Evolutionary conservation across 1,139 yeast genomes (phyloP), one percentile per base, ranked within the genome.

Genomic region (Candida tunisiensis): DNA sequence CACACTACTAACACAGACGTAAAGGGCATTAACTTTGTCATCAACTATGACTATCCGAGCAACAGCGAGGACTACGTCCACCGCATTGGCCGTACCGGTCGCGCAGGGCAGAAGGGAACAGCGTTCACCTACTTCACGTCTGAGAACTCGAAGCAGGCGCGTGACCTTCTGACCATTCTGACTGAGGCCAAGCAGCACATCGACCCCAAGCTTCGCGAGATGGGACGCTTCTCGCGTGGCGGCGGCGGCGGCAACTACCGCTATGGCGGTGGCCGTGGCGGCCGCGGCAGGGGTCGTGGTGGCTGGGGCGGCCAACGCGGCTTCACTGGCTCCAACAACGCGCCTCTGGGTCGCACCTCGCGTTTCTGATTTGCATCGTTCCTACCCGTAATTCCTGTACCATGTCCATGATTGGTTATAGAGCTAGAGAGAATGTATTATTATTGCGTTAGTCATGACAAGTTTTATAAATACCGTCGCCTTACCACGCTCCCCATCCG

Each of bases 41-140:
- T 88, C 51, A 88, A 88, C 72, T 83, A 68, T 50, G 98, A 88
- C 56, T 85, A 85, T 83, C 96, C 98, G 48, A 83, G 83, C 58
- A 88, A 85, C 62, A 79, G 83, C 51, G 98, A 88, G 62, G 96
- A 88, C 61, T 88, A 88, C 55, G 95, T 88, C 35, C 92, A 78
- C 56, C 69, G 92, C 57, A 78, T 78, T 47, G 95, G 95, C 53
- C 82, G 98, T 74, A 85, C 96, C 38, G 98, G 98, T 55, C 82
- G 98, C 71, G 98, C 95, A 40, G 96, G 96, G 55, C 73, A 82
- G 38, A 65, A 67, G 36, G 98, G 98, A 65, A 83, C 92, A 37
- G 95, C 98, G 34, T 72, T 85, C 40, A 83, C 98, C 8, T 71
- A 88, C 57, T 88, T 88, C 68, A 83, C 96, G 32, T 79, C 74